A percentile compares a stretch with the other conserved stretches of the same genome.
Evolutionary conservation across 2,329 filamentous ascomycete genomes (phyloP).

Genomic region (Ophiostoma novo-ulmi): DNA sequence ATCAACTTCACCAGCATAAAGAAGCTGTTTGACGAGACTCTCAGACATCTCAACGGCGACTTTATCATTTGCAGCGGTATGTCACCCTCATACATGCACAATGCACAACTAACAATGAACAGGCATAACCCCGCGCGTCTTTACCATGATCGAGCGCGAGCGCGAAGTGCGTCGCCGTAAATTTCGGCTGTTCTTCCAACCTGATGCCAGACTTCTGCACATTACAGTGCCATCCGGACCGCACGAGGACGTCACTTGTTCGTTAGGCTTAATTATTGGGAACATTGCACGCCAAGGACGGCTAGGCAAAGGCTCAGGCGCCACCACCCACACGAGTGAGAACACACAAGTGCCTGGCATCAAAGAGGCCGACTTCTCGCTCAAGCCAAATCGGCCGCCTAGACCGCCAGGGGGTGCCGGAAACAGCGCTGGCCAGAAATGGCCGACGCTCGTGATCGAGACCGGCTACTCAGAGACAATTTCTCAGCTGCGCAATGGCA

Average conservation of each 20-base stretch:
- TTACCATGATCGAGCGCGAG: not conserved
- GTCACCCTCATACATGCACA: not conserved
- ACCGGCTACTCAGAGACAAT: not conserved
- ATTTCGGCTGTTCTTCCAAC: not conserved
- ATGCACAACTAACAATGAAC: not conserved
- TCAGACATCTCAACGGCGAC: not conserved
- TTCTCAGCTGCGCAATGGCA: not conserved
- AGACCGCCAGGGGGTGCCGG: not conserved
- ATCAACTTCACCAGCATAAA: not conserved
- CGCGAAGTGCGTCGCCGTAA: not conserved
- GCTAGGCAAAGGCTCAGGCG: not conserved
- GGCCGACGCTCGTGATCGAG: slow-evolving; percentile 13
- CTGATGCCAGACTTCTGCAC: not conserved
- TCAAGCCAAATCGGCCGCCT: slow-evolving; percentile 5
- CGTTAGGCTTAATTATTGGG: not conserved
- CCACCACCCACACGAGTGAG: not conserved
- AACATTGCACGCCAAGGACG: not conserved
- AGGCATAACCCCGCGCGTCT: not conserved
- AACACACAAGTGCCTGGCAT: not conserved
- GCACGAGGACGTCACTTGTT: not conserved
- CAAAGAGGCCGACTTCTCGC: slow-evolving; percentile 3
- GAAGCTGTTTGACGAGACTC: not conserved
- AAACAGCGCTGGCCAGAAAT: not conserved
- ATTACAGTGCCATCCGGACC: slow-evolving; percentile 3
- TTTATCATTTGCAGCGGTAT: not conserved